Evolutionary conservation across 108 stramenopile species (phyloP).

Genomic region (Cyclotella atomus): DNA sequence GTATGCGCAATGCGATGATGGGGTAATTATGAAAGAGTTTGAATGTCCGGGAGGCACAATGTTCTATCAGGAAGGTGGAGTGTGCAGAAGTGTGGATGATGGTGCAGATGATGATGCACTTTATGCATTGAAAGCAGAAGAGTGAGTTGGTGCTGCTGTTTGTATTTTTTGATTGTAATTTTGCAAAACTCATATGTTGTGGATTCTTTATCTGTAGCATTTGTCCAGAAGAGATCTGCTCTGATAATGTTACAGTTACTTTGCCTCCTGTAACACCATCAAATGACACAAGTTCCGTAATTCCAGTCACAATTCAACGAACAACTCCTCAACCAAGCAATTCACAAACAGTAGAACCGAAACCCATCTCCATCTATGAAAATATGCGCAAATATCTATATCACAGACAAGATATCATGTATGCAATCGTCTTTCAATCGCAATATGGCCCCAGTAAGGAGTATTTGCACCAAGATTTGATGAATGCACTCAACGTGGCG

Average conservation of each 20-base stretch:
- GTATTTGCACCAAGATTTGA: conserved; percentile 24
- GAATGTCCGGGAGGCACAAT: conserved; percentile 1
- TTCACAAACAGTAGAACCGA: not conserved
- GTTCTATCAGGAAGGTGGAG: not conserved
- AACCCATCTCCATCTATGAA: not conserved
- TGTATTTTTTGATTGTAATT: too few species aligned
- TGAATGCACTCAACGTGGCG: conserved; percentile 20
- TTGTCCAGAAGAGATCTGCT: not conserved
- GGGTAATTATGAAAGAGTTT: not conserved
- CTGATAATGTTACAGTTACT: not conserved
- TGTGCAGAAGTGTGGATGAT: not conserved
- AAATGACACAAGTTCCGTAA: too few species aligned
- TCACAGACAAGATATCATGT: conserved; percentile 9
- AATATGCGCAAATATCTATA: not conserved
- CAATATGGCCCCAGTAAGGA: conserved; percentile 23
- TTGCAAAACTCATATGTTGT: too few species aligned
- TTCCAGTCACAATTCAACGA: not conserved
- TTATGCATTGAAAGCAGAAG: too few species aligned
- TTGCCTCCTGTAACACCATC: not conserved
- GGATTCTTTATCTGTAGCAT: not conserved
- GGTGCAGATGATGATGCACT: not conserved
- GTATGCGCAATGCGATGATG: conserved; percentile 19
- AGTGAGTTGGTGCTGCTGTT: too few species aligned
- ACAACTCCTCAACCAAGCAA: not conserved
- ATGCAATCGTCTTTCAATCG: conserved; percentile 26